Evolutionary conservation across 2,329 filamentous ascomycete genomes (phyloP).

Genomic region (Coniochaeta ligniaria): DNA sequence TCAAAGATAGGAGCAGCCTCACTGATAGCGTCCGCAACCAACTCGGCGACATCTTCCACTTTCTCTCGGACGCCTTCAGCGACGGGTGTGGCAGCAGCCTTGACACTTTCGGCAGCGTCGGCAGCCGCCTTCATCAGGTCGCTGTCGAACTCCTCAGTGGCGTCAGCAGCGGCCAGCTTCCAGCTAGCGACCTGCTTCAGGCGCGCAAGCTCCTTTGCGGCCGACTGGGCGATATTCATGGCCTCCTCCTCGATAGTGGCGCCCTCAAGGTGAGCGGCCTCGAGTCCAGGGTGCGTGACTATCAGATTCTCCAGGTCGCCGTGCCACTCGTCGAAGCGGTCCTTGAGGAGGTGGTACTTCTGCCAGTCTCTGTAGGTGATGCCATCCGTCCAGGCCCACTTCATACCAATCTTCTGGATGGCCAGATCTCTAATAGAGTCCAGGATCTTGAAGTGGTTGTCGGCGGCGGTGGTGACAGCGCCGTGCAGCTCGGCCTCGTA

Average conservation of each 20-base stretch:
- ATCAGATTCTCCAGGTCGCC: slow-evolving; percentile 72
- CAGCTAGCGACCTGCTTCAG: slow-evolving; percentile 79
- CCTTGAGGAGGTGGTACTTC: slow-evolving; percentile 84
- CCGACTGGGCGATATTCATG: slow-evolving; percentile 71
- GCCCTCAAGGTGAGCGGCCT: slow-evolving; percentile 55
- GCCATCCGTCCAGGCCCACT: slow-evolving; percentile 92
- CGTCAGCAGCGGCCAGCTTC: slow-evolving; percentile 73
- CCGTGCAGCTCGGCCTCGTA: slow-evolving; percentile 64
- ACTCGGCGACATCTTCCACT: slow-evolving; percentile 9
- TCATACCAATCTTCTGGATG: slow-evolving; percentile 85
- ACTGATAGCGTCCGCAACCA: neutral
- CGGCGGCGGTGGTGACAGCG: slow-evolving; percentile 65
- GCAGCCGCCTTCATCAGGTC: slow-evolving; percentile 49
- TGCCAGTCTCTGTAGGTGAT: slow-evolving; percentile 97
- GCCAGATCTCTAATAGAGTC: slow-evolving; percentile 77
- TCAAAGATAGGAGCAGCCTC: neutral
- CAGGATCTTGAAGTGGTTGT: slow-evolving; percentile 74
- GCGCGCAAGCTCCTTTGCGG: slow-evolving; percentile 71
- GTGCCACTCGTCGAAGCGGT: slow-evolving; percentile 77
- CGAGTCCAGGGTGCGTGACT: slow-evolving; percentile 63
- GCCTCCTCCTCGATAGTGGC: slow-evolving; percentile 61
- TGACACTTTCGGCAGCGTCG: slow-evolving; percentile 15
- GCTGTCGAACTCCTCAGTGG: slow-evolving; percentile 70
- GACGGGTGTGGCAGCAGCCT: slow-evolving; percentile 13
- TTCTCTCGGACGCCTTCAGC: slow-evolving; percentile 25